A percentile compares a stretch with the other conserved stretches of the same genome.
phyloP scores from a whole-genome alignment of 805 yeast genomes.

The Yarrowia alimentaria region DNA sequence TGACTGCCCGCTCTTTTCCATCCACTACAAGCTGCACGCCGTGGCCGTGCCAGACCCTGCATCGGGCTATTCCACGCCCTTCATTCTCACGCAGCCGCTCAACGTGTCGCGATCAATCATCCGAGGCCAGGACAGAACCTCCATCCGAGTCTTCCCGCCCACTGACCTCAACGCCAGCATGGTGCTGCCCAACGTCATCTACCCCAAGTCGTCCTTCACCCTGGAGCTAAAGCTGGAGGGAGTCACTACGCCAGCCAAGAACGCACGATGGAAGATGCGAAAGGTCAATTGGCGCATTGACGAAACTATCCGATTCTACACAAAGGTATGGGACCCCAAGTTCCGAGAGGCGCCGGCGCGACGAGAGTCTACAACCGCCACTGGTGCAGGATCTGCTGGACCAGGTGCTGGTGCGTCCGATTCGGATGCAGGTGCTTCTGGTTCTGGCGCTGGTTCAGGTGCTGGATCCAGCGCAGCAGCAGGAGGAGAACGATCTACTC shows the following conservation, averaged over 20 bases:
- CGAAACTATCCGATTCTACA: constrained; percentile 63
- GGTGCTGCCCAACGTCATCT: constrained; percentile 80
- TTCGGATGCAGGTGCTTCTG: constrained; percentile 20
- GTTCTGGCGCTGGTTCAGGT: too few relatives aligned
- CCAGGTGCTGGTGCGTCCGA: constrained; percentile 12
- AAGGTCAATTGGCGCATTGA: constrained; percentile 86
- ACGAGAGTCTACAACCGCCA: constrained; percentile 24
- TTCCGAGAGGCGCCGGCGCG: constrained; percentile 27
- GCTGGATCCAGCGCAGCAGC: too few relatives aligned
- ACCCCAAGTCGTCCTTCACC: constrained; percentile 83
- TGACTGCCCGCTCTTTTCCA: constrained; percentile 55
- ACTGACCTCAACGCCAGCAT: constrained; percentile 87
- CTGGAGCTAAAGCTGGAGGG: constrained; percentile 76
- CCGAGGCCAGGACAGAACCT: constrained; percentile 79
- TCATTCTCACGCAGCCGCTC: constrained; percentile 58
- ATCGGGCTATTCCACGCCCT: constrained; percentile 37
- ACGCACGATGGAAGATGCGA: constrained; percentile 86
- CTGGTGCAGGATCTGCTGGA: constrained; percentile 13
- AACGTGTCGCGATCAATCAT: constrained; percentile 73
- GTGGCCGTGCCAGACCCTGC: constrained; percentile 34
- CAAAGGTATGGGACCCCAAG: constrained; percentile 40
- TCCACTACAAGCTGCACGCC: constrained; percentile 78
- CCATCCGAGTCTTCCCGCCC: constrained; percentile 92
- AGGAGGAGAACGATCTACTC: constrained; percentile 36
- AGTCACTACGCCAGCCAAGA: constrained; percentile 33